Conservation (phyloP, 345 rosid genomes). For the Brassica rapa region DNA sequence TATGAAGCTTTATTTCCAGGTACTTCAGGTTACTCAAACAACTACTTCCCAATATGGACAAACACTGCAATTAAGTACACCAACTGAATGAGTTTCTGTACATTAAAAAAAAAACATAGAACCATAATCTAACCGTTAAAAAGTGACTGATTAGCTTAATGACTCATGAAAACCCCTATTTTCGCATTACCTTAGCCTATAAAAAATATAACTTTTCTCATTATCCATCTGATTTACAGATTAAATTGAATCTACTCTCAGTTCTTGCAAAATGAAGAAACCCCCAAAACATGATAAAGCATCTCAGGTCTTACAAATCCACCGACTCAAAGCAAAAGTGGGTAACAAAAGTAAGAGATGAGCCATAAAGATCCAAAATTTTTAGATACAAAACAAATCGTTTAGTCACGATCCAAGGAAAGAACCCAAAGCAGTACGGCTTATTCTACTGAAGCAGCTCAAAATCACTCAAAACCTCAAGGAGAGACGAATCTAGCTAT, state of each 20-base stretch:
- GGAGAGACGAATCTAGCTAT: constrained; percentile 10
- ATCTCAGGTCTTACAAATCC: constrained; percentile 19
- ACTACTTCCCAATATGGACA: neutral
- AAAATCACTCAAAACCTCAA: neutral
- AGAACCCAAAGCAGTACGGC: constrained; percentile 25
- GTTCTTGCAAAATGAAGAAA: constrained; percentile 11
- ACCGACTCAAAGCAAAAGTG: neutral
- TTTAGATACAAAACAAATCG: constrained; percentile 9
- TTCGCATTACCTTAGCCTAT: neutral
- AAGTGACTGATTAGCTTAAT: neutral
- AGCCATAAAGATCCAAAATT: constrained; percentile 22
- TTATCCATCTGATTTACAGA: neutral
- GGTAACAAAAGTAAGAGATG: neutral
- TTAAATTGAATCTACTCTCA: neutral
- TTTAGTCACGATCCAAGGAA: constrained; percentile 27
- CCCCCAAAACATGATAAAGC: constrained; percentile 10
- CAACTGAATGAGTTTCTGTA: neutral
- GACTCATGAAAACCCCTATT: neutral
- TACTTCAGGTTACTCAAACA: neutral
- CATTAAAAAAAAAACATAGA: neutral
- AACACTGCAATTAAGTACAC: constrained; percentile 27
- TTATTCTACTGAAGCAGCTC: constrained; percentile 16
- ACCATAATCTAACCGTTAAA: neutral
- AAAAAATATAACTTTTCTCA: neutral
- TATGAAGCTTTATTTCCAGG: constrained; percentile 6